phyloP scores from a whole-genome alignment of 2,329 filamentous ascomycete genomes.

The Aureobasidium subglaciale region DNA sequence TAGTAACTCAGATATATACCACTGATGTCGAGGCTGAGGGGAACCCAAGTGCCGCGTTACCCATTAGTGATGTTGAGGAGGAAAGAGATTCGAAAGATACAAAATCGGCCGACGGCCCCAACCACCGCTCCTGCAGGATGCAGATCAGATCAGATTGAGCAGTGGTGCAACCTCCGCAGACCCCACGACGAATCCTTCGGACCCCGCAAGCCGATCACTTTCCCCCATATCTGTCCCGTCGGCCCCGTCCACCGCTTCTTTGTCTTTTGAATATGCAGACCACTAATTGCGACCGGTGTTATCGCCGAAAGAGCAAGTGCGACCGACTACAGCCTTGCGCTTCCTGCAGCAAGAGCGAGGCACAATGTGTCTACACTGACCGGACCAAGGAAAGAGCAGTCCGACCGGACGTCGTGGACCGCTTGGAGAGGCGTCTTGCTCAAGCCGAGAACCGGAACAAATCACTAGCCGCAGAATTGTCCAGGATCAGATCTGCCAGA shows the following conservation, averaged over 20 bases:
- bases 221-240: neutral
- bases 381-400: constrained; percentile 25
- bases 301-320: constrained; percentile 36
- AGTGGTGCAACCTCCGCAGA: neutral
- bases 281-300: constrained; percentile 33
- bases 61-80: neutral
- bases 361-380: constrained; percentile 31
- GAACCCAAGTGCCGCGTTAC: neutral
- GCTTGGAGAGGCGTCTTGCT: constrained; percentile 30
- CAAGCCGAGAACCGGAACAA: constrained; percentile 29
- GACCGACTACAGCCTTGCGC: constrained; percentile 35
- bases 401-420: constrained; percentile 29
- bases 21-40: neutral
- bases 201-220: neutral
- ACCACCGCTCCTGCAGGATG: neutral
- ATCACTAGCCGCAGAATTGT: constrained; percentile 18
- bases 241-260: neutral
- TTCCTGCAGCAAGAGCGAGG: constrained; percentile 31
- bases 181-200: neutral
- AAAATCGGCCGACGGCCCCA: neutral
- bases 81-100: neutral
- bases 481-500: constrained; percentile 3
- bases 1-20: neutral
- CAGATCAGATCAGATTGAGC: neutral
- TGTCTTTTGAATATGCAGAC: constrained; percentile 12